Conservation (phyloP, 2,329 filamentous ascomycete species). For the Trichoderma endophyticum region DNA sequence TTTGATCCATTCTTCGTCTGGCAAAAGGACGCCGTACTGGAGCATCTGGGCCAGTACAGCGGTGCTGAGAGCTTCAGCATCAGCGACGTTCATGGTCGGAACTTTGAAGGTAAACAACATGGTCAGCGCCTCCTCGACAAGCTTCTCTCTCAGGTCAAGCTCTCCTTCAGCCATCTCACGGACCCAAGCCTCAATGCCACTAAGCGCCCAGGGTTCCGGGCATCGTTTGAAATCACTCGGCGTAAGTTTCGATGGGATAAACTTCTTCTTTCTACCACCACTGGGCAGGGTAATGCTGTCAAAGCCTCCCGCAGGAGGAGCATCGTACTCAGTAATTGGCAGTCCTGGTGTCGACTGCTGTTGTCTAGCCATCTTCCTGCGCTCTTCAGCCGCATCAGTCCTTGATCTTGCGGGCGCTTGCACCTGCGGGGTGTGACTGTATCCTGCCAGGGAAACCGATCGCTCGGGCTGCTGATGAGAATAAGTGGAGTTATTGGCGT, state of each 20-base stretch:
- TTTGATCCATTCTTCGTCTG: conserved; percentile 97
- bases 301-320: conserved; percentile 58
- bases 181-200: conserved; percentile 82
- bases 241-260: conserved; percentile 80
- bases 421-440: conserved; percentile 75
- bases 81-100: conserved; percentile 96
- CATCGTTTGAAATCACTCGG: conserved; percentile 80
- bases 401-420: conserved; percentile 85
- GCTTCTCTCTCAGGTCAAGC: conserved; percentile 77
- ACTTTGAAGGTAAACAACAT: conserved; percentile 91
- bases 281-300: conserved; percentile 82
- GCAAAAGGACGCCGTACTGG: conserved; percentile 69
- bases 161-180: conserved; percentile 88
- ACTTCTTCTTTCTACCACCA: conserved; percentile 75
- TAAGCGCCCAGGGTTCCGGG: conserved; percentile 87
- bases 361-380: conserved; percentile 53
- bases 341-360: conserved; percentile 42
- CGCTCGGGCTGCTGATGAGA: conserved; percentile 55
- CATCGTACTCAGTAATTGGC: conserved; percentile 55
- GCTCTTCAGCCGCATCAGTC: conserved; percentile 81
- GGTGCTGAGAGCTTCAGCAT: conserved; percentile 82
- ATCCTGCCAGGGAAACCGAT: conserved; percentile 78
- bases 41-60: conserved; percentile 80
- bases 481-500: conserved; percentile 30
- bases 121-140: conserved; percentile 82